These are phyloP conservation scores for Whalleya microplaca DNA, from an alignment of 2,329 filamentous ascomycete genomes.

Conservation along the genomic window DNA sequence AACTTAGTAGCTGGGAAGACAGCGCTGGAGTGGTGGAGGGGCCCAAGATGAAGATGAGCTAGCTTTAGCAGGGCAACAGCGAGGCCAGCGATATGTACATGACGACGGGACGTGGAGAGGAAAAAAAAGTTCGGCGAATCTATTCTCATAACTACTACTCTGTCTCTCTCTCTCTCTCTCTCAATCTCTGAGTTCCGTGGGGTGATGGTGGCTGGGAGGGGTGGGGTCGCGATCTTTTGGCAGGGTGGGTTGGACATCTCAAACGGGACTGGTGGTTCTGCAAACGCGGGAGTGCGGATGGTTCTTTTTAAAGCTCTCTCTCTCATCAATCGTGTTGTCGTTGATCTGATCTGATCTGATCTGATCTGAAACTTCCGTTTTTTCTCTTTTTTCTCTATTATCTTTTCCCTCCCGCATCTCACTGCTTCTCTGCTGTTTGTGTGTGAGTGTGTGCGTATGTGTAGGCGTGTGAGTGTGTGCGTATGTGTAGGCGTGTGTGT, in stretches of 20 bases:
- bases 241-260: not conserved
- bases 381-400: not conserved
- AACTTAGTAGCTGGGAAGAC: too few relatives aligned
- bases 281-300: not conserved
- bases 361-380: not conserved
- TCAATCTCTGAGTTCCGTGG: too few relatives aligned
- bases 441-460: not conserved
- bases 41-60: not conserved
- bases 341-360: too few relatives aligned
- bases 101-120: not conserved
- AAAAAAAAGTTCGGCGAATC: not conserved
- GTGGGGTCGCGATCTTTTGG: not conserved
- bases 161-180: too few relatives aligned
- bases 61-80: not conserved
- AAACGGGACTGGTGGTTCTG: not conserved
- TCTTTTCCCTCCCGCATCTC: not conserved
- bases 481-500: too few relatives aligned
- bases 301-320: not conserved
- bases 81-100: not conserved
- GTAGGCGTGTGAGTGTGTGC: not conserved
- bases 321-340: not conserved
- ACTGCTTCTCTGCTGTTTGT: not conserved
- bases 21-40: too few relatives aligned
- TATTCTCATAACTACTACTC: constrained; percentile 1
- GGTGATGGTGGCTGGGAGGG: not conserved